Conservation (phyloP, 2,329 filamentous ascomycete genomes). For the Colletotrichum tamarilloi region DNA sequence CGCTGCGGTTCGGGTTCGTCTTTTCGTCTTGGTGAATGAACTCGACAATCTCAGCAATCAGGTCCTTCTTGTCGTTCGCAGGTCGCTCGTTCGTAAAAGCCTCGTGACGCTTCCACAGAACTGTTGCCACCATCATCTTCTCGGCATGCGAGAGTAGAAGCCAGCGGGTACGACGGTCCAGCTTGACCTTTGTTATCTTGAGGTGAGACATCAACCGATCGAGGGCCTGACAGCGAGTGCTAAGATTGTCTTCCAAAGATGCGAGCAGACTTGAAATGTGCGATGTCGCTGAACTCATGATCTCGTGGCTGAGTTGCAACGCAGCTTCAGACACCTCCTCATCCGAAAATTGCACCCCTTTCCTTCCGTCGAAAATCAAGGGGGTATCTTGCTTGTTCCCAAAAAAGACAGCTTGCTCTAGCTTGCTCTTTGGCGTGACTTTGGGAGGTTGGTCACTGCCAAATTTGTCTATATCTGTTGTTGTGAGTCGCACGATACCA, state of each 20-base stretch:
- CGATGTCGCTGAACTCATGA: slow-evolving; percentile 80
- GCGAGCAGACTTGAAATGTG: slow-evolving; percentile 79
- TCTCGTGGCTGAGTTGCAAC: slow-evolving; percentile 81
- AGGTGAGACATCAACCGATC: slow-evolving; percentile 80
- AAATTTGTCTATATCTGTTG: slow-evolving; percentile 70
- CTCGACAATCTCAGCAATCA: slow-evolving; percentile 80
- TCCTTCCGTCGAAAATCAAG: slow-evolving; percentile 81
- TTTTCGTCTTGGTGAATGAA: slow-evolving; percentile 83
- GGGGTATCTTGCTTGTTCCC: slow-evolving; percentile 85
- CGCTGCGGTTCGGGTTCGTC: slow-evolving; percentile 70
- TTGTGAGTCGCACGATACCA: slow-evolving; percentile 69
- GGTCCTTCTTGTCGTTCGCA: slow-evolving; percentile 71
- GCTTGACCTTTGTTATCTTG: slow-evolving; percentile 69
- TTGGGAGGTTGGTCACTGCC: slow-evolving; percentile 66
- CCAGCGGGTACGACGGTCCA: slow-evolving; percentile 81
- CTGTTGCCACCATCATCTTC: slow-evolving; percentile 82
- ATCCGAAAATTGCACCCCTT: slow-evolving; percentile 73
- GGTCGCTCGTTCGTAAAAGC: slow-evolving; percentile 69
- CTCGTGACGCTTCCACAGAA: slow-evolving; percentile 86
- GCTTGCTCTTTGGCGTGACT: slow-evolving; percentile 86
- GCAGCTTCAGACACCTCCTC: slow-evolving; percentile 82
- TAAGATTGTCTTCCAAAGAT: slow-evolving; percentile 84
- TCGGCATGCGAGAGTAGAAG: slow-evolving; percentile 89
- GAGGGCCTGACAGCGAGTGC: slow-evolving; percentile 77
- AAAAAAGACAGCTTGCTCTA: slow-evolving; percentile 96